Percentiles rank a stretch among this genome's conserved stretches.
Evolutionary conservation across 768 basidiomycete genomes (phyloP).

Genomic region (Auricularia cornea): DNA sequence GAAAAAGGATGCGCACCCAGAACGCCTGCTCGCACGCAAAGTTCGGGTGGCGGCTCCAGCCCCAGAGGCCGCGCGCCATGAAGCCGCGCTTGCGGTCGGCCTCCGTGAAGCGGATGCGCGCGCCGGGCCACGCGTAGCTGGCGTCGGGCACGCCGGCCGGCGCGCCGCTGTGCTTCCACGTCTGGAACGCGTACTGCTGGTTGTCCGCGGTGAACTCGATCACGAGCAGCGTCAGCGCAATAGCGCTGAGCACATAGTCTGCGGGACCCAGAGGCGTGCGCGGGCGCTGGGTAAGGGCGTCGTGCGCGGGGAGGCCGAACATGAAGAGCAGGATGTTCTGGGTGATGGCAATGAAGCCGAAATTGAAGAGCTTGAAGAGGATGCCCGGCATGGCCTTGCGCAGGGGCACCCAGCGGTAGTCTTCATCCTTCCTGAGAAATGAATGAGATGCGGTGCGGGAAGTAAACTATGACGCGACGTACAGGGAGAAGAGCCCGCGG

Average conservation of each 20-base stretch:
- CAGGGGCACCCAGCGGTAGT: conserved; percentile 85
- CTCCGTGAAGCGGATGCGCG: conserved; percentile 57
- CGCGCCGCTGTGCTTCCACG: conserved; percentile 54
- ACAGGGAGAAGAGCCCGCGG: conserved; percentile 73
- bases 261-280: conserved; percentile 43
- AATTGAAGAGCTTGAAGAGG: conserved; percentile 54
- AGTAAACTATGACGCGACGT: conserved; percentile 5
- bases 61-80: conserved; percentile 76
- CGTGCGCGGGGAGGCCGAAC: conserved; percentile 54
- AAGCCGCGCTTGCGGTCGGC: conserved; percentile 75
- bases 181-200: conserved; percentile 60
- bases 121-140: conserved; percentile 52
- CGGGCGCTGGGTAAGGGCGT: conserved; percentile 46
- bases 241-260: conserved; percentile 53
- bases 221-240: conserved; percentile 51
- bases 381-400: conserved; percentile 47
- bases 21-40: conserved; percentile 85
- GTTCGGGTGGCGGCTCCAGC: conserved; percentile 86
- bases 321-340: conserved; percentile 78
- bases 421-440: conserved; percentile 60
- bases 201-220: conserved; percentile 85
- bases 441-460: background rate
- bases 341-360: conserved; percentile 63
- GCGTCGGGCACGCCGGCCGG: conserved; percentile 30
- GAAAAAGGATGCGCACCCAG: conserved; percentile 48